A percentile compares a stretch with the other conserved stretches of the same genome.
Conservation (phyloP, 345 rosid species). For the Brassica rapa region DNA sequence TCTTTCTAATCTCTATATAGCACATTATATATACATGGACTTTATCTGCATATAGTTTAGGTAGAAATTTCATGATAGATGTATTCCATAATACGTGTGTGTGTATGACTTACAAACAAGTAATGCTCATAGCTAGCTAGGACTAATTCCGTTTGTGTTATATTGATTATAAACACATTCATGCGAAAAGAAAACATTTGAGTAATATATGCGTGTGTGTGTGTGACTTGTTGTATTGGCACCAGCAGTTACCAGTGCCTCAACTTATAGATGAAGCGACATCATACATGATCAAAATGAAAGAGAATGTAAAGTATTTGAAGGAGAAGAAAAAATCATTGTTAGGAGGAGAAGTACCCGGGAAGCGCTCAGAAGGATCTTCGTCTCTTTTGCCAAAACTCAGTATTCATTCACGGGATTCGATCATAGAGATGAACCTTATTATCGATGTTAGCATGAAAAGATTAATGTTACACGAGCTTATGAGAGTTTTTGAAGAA, state of each 20-base stretch:
- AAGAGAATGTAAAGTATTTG: conserved; percentile 21
- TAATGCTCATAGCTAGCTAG: conserved; percentile 4
- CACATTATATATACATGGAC: neutral
- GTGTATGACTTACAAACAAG: neutral
- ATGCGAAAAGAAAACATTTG: neutral
- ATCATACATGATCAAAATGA: conserved; percentile 17
- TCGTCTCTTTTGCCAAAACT: conserved; percentile 26
- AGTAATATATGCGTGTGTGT: neutral
- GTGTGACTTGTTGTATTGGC: conserved; percentile 2
- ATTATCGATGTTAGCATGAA: conserved; percentile 9
- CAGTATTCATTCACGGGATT: conserved; percentile 18
- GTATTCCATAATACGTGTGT: neutral
- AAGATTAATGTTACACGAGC: conserved; percentile 23
- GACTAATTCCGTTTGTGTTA: neutral
- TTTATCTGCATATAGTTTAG: neutral
- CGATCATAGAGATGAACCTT: conserved; percentile 34
- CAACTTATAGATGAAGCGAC: conserved; percentile 33
- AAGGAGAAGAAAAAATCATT: conserved; percentile 25
- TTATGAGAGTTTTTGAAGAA: conserved; percentile 28
- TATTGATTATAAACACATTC: neutral
- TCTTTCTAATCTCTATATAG: neutral
- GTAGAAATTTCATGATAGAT: neutral
- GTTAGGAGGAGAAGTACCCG: conserved; percentile 4
- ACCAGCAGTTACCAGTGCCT: conserved; percentile 22
- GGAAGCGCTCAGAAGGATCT: conserved; percentile 8